Evolutionary conservation across 2,329 filamentous ascomycete genomes (phyloP), one percentile per base, ranked within the genome.

Genomic region (Sclerotiophoma versabilis): DNA sequence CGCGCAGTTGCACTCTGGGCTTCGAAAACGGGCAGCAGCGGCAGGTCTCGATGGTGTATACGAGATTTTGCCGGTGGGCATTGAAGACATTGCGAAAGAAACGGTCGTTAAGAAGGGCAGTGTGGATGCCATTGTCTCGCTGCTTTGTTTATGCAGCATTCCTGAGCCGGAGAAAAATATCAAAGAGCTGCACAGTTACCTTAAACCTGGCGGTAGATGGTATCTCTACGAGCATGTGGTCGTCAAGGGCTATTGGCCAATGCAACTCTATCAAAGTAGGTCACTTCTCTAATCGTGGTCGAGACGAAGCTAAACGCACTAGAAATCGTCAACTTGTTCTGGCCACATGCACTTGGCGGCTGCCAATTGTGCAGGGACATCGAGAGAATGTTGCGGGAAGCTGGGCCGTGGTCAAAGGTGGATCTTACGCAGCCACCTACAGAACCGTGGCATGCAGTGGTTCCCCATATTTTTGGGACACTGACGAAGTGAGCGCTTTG

Each of bases 211-310:
- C 8, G 60, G 60, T 2, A 44, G 54, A 25, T 63, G 60, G 60
- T 63, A 63, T 29, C 26, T 63, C 15, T 63, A 59, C 19, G 60
- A 63, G 50, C 60, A 63, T 22, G 60, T 63, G 11, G 30, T 10
- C 1, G 39, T 33, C n/a, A 58, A 57, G 19, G 37, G 41, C 15
- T 32, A 37, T 14, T 47, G 49, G 58, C 36, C 45, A 1, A 63
- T 63, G 56, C 55, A 45, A 25, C n/a, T 61, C 5, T 63, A 63
- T 33, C 60, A 63, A 54, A 48, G 60, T 63, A 57, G 10, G 60
- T 48, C 3, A 6, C 22, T 5, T 17, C 10, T 3, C 2, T 10
- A 4, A 2, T 14, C 23, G 4, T 20, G 11, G 3, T n/a, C 2
- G 2, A 15, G 2, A 2, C 5, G 6, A 8, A 10, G 15, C 49